Evolutionary conservation across 2,329 filamentous ascomycete species (phyloP).

Genomic region (Scytalidium sp.): DNA sequence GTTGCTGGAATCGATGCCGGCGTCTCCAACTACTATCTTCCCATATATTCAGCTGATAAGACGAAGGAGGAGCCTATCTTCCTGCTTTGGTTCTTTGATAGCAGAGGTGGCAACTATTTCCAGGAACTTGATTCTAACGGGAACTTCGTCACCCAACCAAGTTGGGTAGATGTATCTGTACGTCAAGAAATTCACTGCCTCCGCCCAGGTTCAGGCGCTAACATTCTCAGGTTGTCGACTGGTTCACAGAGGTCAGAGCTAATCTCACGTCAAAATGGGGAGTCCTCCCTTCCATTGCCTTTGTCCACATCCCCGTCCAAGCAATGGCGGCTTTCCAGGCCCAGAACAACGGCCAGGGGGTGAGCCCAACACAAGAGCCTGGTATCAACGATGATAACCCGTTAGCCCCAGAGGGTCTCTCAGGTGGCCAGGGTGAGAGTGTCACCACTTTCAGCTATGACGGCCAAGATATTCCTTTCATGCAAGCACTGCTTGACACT

Average conservation of each 20-base stretch:
- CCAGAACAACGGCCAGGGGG: background rate
- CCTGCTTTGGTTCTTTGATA: constrained; percentile 71
- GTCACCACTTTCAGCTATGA: constrained; percentile 4
- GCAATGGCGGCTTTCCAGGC: constrained; percentile 36
- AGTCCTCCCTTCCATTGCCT: constrained; percentile 44
- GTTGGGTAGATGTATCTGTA: constrained; percentile 37
- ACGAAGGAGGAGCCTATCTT: constrained; percentile 23
- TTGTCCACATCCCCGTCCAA: constrained; percentile 48
- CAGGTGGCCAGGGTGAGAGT: background rate
- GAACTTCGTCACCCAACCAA: constrained; percentile 18
- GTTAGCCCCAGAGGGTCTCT: constrained; percentile 31
- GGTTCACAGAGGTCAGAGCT: constrained; percentile 36
- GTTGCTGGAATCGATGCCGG: constrained; percentile 35
- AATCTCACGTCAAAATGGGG: constrained; percentile 17
- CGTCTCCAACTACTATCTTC: constrained; percentile 50
- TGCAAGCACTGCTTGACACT: constrained; percentile 54
- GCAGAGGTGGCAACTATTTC: constrained; percentile 51
- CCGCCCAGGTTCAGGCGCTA: constrained; percentile 13
- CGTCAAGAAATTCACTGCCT: background rate
- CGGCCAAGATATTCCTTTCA: constrained; percentile 56
- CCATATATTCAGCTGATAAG: constrained; percentile 35
- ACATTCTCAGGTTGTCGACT: constrained; percentile 28
- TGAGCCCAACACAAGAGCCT: constrained; percentile 33
- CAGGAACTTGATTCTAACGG: constrained; percentile 29
- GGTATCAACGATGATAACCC: constrained; percentile 39